Conservation (phyloP, 805 yeast species). For the Suhomyces sp. region DNA sequence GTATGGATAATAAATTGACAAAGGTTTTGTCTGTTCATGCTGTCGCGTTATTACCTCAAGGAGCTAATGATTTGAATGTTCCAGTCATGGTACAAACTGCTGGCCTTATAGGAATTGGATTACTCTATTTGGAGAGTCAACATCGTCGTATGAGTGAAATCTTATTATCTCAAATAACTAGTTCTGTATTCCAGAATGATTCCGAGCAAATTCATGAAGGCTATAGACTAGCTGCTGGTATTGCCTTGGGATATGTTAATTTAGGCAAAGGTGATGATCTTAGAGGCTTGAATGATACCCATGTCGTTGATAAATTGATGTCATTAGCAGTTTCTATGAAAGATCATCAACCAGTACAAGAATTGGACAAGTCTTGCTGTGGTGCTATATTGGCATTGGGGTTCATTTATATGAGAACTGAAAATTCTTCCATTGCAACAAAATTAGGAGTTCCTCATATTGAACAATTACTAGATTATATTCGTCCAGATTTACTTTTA, state of each 20-base stretch:
- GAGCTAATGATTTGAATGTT: conserved; percentile 87
- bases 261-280: conserved; percentile 70
- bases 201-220: conserved; percentile 66
- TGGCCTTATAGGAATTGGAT: conserved; percentile 86
- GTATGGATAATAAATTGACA: conserved; percentile 83
- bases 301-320: conserved; percentile 59
- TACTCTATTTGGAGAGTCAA: conserved; percentile 72
- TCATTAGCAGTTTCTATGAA: conserved; percentile 57
- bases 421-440: conserved; percentile 56
- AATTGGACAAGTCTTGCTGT: conserved; percentile 59
- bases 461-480: conserved; percentile 59
- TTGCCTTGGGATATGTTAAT: conserved; percentile 81
- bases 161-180: conserved; percentile 65
- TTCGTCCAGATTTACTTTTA: conserved; percentile 75
- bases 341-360: conserved; percentile 60
- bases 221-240: conserved; percentile 83
- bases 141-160: conserved; percentile 86
- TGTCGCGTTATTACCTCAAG: conserved; percentile 84
- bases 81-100: conserved; percentile 84
- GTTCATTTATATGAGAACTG: conserved; percentile 70
- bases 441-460: conserved; percentile 62
- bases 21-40: conserved; percentile 92
- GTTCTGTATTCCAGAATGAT: conserved; percentile 54
- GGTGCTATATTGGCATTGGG: conserved; percentile 80
- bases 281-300: conserved; percentile 59